Conservation (phyloP, 257 asterid species). For the Capsicum baccatum region DNA sequence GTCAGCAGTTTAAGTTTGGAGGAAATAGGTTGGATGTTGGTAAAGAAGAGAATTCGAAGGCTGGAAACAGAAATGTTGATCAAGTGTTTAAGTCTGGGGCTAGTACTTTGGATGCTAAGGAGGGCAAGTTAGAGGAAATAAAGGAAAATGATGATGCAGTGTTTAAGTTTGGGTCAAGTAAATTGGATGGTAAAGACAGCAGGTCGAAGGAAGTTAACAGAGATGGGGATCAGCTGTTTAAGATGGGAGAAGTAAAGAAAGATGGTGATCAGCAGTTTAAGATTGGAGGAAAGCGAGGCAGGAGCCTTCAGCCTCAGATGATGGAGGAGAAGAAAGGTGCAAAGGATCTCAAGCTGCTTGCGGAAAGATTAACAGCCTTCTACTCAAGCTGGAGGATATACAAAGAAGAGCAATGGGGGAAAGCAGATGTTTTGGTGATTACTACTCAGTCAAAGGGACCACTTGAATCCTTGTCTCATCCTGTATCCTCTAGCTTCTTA, state of each 20-base stretch:
- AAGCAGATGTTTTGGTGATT: conserved; percentile 29
- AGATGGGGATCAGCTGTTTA: background rate
- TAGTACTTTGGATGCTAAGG: background rate
- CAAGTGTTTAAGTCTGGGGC: background rate
- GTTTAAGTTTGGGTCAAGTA: background rate
- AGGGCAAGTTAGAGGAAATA: background rate
- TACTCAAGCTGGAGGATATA: conserved; percentile 24
- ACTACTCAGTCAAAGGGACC: background rate
- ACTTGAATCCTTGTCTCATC: background rate
- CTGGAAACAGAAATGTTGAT: background rate
- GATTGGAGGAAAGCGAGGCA: conserved; percentile 19
- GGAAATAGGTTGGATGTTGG: background rate
- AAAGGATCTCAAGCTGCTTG: background rate
- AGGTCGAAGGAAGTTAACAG: background rate
- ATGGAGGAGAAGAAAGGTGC: background rate
- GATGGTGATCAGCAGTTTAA: background rate
- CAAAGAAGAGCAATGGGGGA: conserved; percentile 29
- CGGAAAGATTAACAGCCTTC: background rate
- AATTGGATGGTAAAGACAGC: background rate
- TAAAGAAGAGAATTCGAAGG: conserved; percentile 1
- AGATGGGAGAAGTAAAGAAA: conserved; percentile 6
- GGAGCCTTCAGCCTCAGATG: background rate
- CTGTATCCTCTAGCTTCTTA: conserved; percentile 12
- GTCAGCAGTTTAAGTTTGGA: background rate
- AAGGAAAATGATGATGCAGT: background rate